Base-by-base conservation (phyloP, 73 alveolate species). In the Stentor coeruleus region DNA sequence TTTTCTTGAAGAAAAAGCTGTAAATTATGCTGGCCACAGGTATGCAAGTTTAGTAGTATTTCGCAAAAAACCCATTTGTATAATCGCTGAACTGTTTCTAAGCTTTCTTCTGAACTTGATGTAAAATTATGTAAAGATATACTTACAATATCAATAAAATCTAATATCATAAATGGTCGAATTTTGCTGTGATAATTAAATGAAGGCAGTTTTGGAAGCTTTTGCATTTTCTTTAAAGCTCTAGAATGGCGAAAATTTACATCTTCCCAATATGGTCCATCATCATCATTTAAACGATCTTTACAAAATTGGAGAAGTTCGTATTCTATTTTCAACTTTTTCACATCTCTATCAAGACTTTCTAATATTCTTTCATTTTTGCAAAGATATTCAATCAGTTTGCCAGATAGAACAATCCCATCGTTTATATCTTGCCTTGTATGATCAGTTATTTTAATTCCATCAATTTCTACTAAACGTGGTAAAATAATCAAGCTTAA, bases 391-490 rank as follows among this genome's bases (percentile, higher is more conserved):
- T 20, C n/a, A 1, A 66, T 28, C n/a, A 66, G n/a, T 40, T 31
- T 20, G 20, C 37, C 33, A 33, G 42, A 26, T 11, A 66, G 39
- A 3, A 33, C 37, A 33, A 66, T 20, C 33, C 40, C 79, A 31
- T 66, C 79, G 15, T 20, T 26, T 33, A 66, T 20, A 2, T 66
- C 79, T 33, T 66, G 79, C 41, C 79, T 20, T 20, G 79, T 33
- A 66, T 66, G 79, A 33, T 66, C 79, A 66, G 79, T 66, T 37
- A 66, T 66, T 66, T 66, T 66, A 26, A 26, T 31, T 40, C 79
- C 79, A 2, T 66, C 39, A 33, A 66, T 26, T 33, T 66, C 79
- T 14, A 66, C 37, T 20, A 66, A 33, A 26, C 37, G n/a, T 66
- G 79, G 79, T 1, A 66, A 66, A 66, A 66, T 66, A 20, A 20